phyloP scores from a whole-genome alignment of 2,329 filamentous ascomycete genomes.

The Purpureocillium takamizusanense region DNA sequence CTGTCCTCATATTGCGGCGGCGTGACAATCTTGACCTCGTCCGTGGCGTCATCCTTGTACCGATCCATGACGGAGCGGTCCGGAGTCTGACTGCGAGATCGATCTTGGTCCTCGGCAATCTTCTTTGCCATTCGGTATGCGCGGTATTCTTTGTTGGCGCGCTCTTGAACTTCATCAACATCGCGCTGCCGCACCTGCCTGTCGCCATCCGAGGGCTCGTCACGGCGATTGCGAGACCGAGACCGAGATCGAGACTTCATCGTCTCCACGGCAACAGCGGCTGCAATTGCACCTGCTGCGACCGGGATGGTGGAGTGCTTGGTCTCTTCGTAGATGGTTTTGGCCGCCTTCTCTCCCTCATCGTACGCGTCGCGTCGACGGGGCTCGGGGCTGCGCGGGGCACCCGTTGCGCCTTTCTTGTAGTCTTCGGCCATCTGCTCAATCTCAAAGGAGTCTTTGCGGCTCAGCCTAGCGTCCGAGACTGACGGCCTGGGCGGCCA shows the following conservation, averaged over 20 bases:
- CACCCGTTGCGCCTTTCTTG: constrained; percentile 12
- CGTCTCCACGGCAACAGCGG: constrained; percentile 34
- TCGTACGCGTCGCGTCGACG: constrained; percentile 16
- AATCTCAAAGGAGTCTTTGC: constrained; percentile 40
- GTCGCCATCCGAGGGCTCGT: constrained; percentile 21
- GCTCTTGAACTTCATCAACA: constrained; percentile 42
- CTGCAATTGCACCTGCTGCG: constrained; percentile 35
- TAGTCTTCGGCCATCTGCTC: constrained; percentile 23
- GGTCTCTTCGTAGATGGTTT: constrained; percentile 33
- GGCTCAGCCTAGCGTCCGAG: constrained; percentile 32
- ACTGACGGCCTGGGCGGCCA: constrained; percentile 17
- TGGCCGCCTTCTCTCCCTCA: constrained; percentile 34
- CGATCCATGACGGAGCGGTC: constrained; percentile 46
- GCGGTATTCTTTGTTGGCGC: constrained; percentile 50
- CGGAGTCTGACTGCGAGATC: constrained; percentile 41
- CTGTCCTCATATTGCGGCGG: constrained; percentile 41
- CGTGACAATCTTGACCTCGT: constrained; percentile 38
- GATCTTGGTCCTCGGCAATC: constrained; percentile 43
- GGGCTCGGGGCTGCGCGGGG: constrained; percentile 10
- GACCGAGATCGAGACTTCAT: constrained; percentile 24
- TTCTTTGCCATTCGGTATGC: constrained; percentile 44
- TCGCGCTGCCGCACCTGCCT: constrained; percentile 21
- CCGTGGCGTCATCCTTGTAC: constrained; percentile 32
- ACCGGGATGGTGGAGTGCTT: constrained; percentile 40
- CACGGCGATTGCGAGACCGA: constrained; percentile 17